Evolutionary conservation across 805 yeast genomes (phyloP), one percentile per base, ranked within the genome.

Genomic region (Wickerhamomyces subpelliculosus): DNA sequence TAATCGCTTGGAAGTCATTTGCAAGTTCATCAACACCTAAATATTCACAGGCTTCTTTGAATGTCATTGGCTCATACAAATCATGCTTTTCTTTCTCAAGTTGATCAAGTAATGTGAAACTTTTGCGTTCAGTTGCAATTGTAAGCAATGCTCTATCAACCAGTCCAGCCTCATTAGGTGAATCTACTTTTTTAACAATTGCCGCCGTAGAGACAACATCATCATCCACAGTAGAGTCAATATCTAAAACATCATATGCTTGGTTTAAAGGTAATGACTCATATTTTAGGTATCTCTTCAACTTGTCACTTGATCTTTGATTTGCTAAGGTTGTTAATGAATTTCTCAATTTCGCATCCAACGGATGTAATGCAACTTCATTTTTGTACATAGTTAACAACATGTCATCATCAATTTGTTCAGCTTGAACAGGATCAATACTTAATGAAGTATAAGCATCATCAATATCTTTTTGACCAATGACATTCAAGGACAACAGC

Each of bases 151-250:
- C 78, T 40, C 80, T 68, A 34, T 75, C 71, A 38, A 66, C 59
- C 35, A 52, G 42, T 24, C 73, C 45, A 27, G 60, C 64, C 36
- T 71, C 52, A 37, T 68, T 65, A 1, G 65, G 67, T 1, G 60
- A 49, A 40, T 84, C 94, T 30, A 73, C 73, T 2, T 70, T 51
- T 42, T 78, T 78, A 31, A 82, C 67, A 40, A 82, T 79, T 51
- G 75, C 84, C 1, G 94, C 89, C 1, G 94, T 82, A 22, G 78
- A 68, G 3, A 86, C 73, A 32, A 84, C 76, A 44, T 84, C 93
- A 52, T 80, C 85, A 41, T 74, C 81, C 12, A 78, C 75, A 1
- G 66, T 58, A 1, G 68, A 65, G 37, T 68, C 69, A 14, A 75
- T 65, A 10, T 72, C 82, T 24, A 83, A 55, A 1, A 61, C 49